phyloP scores from a whole-genome alignment of 2,329 filamentous ascomycete species.

The Exophiala sp. region DNA sequence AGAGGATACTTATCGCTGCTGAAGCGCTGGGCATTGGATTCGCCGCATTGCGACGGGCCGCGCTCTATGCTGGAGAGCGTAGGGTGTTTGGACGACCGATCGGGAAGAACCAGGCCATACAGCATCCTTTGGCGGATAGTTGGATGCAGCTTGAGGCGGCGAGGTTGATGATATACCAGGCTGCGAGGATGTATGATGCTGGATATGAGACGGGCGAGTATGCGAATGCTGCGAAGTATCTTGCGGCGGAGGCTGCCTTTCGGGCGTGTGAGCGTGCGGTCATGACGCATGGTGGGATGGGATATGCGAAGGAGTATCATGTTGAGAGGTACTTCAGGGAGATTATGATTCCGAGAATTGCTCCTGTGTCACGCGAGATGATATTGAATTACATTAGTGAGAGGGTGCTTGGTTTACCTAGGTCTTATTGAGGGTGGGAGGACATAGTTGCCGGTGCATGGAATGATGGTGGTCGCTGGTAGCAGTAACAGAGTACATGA shows the following conservation, averaged over 20 bases:
- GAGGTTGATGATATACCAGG: conserved; percentile 60
- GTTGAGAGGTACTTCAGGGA: conserved; percentile 60
- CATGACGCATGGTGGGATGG: conserved; percentile 59
- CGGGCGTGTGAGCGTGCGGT: conserved; percentile 58
- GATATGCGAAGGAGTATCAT: conserved; percentile 61
- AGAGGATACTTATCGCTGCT: conserved; percentile 37
- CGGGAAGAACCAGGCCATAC: conserved; percentile 58
- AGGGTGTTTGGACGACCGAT: conserved; percentile 57
- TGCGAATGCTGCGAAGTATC: conserved; percentile 56
- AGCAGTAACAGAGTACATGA: too few relatives aligned
- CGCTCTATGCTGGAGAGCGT: conserved; percentile 48
- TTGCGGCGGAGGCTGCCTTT: conserved; percentile 60
- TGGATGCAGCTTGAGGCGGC: conserved; percentile 62
- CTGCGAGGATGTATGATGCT: conserved; percentile 56
- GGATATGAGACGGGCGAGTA: conserved; percentile 53
- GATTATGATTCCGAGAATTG: conserved; percentile 57
- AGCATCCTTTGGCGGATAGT: conserved; percentile 56
- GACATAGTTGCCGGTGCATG: too few relatives aligned
- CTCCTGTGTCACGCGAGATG: conserved; percentile 55
- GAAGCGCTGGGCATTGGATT: conserved; percentile 46
- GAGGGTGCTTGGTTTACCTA: conserved; percentile 41
- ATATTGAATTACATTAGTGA: conserved; percentile 46
- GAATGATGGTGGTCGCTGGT: too few relatives aligned
- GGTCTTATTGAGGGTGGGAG: conserved; percentile 37
- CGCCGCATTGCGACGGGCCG: conserved; percentile 42